Evolutionary conservation across 495 filamentous ascomycete species (phyloP).

Genomic region (Penicillium flavigenum): DNA sequence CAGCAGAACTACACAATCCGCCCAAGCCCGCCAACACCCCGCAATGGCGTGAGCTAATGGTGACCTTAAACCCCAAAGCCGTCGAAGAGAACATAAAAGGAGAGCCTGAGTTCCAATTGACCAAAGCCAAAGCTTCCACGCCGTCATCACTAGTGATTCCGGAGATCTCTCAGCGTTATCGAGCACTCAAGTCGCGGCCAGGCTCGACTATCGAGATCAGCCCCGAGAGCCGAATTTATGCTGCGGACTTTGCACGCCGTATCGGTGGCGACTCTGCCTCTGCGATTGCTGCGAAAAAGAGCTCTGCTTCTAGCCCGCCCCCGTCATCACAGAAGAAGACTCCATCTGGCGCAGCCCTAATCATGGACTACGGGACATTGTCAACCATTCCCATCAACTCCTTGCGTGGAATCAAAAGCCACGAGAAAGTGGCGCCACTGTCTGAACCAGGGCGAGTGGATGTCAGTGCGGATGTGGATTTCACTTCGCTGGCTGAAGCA

Average conservation of each 20-base stretch:
- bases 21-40: conserved; percentile 46
- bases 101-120: conserved; percentile 79
- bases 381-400: conserved; percentile 80
- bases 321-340: conserved; percentile 45
- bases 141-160: conserved; percentile 83
- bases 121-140: conserved; percentile 67
- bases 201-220: conserved; percentile 81
- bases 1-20: conserved; percentile 45
- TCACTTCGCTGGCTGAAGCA: conserved; percentile 76
- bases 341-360: conserved; percentile 80
- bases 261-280: conserved; percentile 66
- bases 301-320: conserved; percentile 12
- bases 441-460: conserved; percentile 76
- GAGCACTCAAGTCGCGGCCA: conserved; percentile 61
- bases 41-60: conserved; percentile 87
- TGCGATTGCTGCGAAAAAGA: conserved; percentile 33
- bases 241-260: conserved; percentile 72
- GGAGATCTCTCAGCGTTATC: conserved; percentile 76
- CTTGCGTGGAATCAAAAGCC: conserved; percentile 78
- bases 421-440: conserved; percentile 74
- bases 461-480: conserved; percentile 89
- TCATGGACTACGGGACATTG: conserved; percentile 88
- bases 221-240: conserved; percentile 77
- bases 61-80: conserved; percentile 62
- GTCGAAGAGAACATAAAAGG: conserved; percentile 46